Evolutionary conservation across 495 filamentous ascomycete species (phyloP).

Genomic region (Aspergillus sclerotiicarbonarius): DNA sequence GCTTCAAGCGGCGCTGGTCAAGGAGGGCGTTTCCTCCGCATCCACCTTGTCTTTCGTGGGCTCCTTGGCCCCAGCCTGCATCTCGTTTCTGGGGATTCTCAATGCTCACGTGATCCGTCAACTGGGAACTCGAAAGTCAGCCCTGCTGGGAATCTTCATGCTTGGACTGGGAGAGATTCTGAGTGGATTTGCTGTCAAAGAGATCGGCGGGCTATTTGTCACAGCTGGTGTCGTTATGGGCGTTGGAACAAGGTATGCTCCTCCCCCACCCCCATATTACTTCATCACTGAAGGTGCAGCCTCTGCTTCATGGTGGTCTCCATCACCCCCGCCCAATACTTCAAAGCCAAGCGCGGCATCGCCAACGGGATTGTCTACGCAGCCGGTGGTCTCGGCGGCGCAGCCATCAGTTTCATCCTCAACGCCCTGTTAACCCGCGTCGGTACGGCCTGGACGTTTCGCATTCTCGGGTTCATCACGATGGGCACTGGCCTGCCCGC

Average conservation of each 20-base stretch:
- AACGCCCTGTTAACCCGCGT: constrained; percentile 45
- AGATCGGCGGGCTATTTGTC: constrained; percentile 54
- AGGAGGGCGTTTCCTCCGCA: constrained; percentile 42
- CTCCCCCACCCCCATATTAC: not conserved
- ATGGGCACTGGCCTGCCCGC: constrained; percentile 53
- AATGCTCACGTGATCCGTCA: constrained; percentile 49
- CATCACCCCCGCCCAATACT: constrained; percentile 53
- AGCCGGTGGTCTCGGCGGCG: constrained; percentile 53
- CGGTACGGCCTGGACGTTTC: constrained; percentile 55
- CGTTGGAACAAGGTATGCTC: constrained; percentile 44
- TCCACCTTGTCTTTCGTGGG: constrained; percentile 58
- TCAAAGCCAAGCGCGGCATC: constrained; percentile 51
- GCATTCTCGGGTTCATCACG: constrained; percentile 48
- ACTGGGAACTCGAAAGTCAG: constrained; percentile 45
- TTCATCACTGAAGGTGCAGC: constrained; percentile 2
- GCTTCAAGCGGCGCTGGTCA: constrained; percentile 52
- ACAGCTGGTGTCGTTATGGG: constrained; percentile 55
- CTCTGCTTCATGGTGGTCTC: constrained; percentile 40
- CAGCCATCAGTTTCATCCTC: constrained; percentile 48
- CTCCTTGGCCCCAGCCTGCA: constrained; percentile 46
- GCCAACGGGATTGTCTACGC: constrained; percentile 58
- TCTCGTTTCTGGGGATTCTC: constrained; percentile 47
- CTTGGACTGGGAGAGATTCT: constrained; percentile 49
- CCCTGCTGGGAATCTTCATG: constrained; percentile 44
- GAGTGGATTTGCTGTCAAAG: constrained; percentile 47